Evolutionary conservation across 2,329 filamentous ascomycete species (phyloP), one percentile per base, ranked within the genome.

Genomic region (Clarireedia paspali): DNA sequence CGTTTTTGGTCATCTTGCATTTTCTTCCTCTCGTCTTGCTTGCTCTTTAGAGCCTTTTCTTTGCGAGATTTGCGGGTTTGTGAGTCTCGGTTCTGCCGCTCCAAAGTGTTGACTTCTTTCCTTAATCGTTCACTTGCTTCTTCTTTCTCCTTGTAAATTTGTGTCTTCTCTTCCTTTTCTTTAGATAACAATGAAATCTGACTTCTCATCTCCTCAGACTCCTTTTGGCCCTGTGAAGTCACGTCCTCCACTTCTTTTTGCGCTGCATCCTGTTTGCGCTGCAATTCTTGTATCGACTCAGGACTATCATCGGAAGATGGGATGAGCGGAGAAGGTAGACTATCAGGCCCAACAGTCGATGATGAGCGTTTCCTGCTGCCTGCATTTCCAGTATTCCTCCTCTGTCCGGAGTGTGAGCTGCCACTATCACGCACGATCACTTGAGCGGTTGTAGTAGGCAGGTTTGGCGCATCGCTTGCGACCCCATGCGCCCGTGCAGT

Each of bases 81-180:
- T 1, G 89, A 87, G 4, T 84, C 80, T 48, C 90, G 84, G 75
- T 95, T 96, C 61, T 88, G 79, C 53, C 89, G 84, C 70, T 95
- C 90, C 5, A 91, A 83, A 47, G 82, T 83, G 52, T 89, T 85
- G 53, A 95, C 85, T 67, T 92, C 86, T 60, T 87, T 87, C 66
- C 88, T 89, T 53, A 96, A 73, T 67, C 91, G 90, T 46, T 89
- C 85, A 49, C 90, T 96, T 50, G 85, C 88, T 66, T 95, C 90
- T 62, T 97, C 92, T 70, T 95, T 96, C 67, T 95, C 89, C 68
- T 89, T 94, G 53, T 94, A 77, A 20, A 85, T 79, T 59, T 86
- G 85, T 65, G 81, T 85, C 69, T 96, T 84, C 50, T 86, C 81
- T 62, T 95, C 89, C 58, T 89, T 87, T 65, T 95, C 89, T 57